Evolutionary conservation across 2,329 filamentous ascomycete genomes (phyloP), one percentile per base, ranked within the genome.

Genomic region (Ophiocordyceps camponoti-leonardi): DNA sequence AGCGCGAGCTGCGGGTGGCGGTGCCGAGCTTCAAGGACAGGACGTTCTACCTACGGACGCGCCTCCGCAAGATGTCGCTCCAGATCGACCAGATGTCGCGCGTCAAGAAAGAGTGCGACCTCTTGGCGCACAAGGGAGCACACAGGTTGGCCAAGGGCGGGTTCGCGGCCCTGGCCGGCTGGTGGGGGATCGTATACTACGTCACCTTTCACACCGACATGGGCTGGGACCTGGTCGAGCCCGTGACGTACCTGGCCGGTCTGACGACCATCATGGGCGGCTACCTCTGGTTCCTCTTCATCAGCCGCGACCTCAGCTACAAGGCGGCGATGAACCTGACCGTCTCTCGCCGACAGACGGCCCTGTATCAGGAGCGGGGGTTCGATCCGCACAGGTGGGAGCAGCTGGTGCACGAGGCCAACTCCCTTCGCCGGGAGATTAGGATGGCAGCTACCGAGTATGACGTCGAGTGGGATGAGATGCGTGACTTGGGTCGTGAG

Each of bases 271-370:
- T 94, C 56, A 93, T 94, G 67, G 81, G 81, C 8, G 88, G 86
- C 52, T 95, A 95, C 56, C 69, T 94, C 45, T 95, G 86, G 86
- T 94, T 95, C 60, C 67, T 94, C 13, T 94, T 88, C 63, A 85
- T 94, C 66, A 93, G 88, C 64, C 77, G 84, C 19, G 87, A 94
- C 62, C 79, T 94, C 12, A 85, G 78, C 51, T 94, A 94, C 67
- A 81, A 83, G 52, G 81, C 81, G 2, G 86, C 88, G 26, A 78
- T 94, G 66, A 88, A 93, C 59, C 73, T 93, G 45, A 94, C 88
- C 7, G 83, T 94, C 35, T 85, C 77, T 35, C 73, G 79, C 33
- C 75, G 87, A 6, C 87, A 94, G 62, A 73, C 75, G 46, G 77
- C 79, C 45, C 67, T 94, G 12, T 94, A 95, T 59, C 72, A 83